Evolutionary conservation across 2,329 filamentous ascomycete genomes (phyloP), one percentile per base, ranked within the genome.

Genomic region (Fusarium domesticum): DNA sequence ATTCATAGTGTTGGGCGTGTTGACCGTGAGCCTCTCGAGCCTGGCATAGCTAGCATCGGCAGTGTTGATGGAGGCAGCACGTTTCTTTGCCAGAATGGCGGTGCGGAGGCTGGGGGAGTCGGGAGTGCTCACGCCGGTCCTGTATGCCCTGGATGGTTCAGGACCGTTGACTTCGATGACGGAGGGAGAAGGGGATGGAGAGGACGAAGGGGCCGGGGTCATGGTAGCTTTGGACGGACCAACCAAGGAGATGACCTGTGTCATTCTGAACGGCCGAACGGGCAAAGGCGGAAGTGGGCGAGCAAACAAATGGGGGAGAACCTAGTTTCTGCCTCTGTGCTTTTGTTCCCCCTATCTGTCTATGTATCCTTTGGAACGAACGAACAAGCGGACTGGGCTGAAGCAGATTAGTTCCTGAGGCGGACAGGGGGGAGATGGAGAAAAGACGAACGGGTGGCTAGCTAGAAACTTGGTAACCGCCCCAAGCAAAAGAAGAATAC

Each of bases 41-140:
- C 61, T 58, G 41, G 56, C 58, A 56, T 61, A 64, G 48, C 67
- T 73, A n/a, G 69, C 68, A 46, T 75, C 70, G 16, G 67, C 67
- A 31, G 69, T 66, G 50, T 71, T 69, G 58, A 74, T 70, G 39
- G 73, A 70, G 35, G 70, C 68, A 31, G 72, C 65, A 47, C 75
- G 69, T 58, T 76, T 77, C 54, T 67, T 63, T 35, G 54, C 50
- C 28, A 60, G 33, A n/a, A 45, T 42, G 37, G 41, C 35, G 36
- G 58, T 50, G 42, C 53, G 56, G 57, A 51, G 56, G 37, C 54
- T 58, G 12, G 58, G 58, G 36, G 58, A 59, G 34, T 60, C 54
- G 28, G 56, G 52, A 38, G 54, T 57, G 35, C 50, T 44, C 25
- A 53, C 40, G 34, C 54, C 35, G 30, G 43, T 18, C 52, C 46